phyloP scores from a whole-genome alignment of 495 filamentous ascomycete species.

The Penicillium steckii region DNA sequence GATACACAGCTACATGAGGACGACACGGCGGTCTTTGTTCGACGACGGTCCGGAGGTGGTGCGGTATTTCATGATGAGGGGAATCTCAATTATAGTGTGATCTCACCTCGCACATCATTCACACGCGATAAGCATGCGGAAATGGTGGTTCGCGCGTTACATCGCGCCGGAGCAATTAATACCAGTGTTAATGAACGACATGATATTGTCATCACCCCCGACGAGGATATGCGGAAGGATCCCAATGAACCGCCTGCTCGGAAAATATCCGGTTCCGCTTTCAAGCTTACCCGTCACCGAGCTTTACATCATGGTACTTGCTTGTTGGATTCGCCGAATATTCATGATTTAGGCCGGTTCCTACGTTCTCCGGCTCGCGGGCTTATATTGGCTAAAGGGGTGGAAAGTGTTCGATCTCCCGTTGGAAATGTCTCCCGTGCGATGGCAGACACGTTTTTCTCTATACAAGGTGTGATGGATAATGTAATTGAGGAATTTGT shows the following conservation, averaged over 20 bases:
- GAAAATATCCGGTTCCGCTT: constrained; percentile 91
- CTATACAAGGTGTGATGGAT: constrained; percentile 34
- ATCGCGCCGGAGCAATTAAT: constrained; percentile 39
- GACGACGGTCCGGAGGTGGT: constrained; percentile 83
- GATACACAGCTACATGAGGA: constrained; percentile 6
- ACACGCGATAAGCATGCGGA: constrained; percentile 83
- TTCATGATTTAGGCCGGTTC: constrained; percentile 62
- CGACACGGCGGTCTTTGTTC: constrained; percentile 60
- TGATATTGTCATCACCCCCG: constrained; percentile 74
- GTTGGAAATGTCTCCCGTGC: constrained; percentile 71
- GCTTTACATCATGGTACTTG: constrained; percentile 92
- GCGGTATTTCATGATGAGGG: constrained; percentile 90
- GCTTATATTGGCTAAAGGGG: constrained; percentile 77
- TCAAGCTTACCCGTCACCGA: constrained; percentile 77
- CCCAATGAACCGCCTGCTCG: constrained; percentile 43
- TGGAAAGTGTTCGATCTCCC: constrained; percentile 88
- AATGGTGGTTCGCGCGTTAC: constrained; percentile 82
- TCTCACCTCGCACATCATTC: constrained; percentile 71
- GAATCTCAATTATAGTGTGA: constrained; percentile 92
- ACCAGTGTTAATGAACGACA: constrained; percentile 84
- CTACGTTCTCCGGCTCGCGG: constrained; percentile 70
- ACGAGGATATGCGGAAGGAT: constrained; percentile 1
- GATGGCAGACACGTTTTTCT: constrained; percentile 39
- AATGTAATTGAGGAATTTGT: constrained; percentile 38
- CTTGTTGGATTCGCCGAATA: constrained; percentile 67